Percentiles rank a stretch among this genome's conserved stretches.
Conservation (phyloP, 2,329 filamentous ascomycete genomes). For the Clarireedia paspali region DNA sequence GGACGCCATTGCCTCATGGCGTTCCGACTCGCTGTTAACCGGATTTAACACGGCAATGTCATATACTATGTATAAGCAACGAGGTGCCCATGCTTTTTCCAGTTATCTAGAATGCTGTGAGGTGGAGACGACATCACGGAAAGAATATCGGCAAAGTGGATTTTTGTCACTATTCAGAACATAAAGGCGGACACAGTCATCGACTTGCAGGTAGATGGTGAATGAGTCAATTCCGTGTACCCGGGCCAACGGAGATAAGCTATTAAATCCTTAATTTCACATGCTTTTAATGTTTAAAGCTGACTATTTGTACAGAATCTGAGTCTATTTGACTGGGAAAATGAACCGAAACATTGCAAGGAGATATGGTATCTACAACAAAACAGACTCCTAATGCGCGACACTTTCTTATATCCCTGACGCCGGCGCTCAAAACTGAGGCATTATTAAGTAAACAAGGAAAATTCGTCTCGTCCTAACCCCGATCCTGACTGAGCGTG, state of each 20-base stretch:
- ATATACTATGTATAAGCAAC: background rate
- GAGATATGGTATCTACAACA: constrained; percentile 14
- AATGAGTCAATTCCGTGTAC: background rate
- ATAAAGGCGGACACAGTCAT: too few species aligned
- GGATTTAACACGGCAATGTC: background rate
- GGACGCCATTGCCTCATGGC: background rate
- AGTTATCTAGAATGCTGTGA: background rate
- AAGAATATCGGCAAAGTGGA: background rate
- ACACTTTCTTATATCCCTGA: constrained; percentile 14
- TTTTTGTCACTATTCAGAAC: background rate
- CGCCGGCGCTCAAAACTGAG: constrained; percentile 24
- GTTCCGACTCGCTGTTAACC: background rate
- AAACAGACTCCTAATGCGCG: constrained; percentile 7
- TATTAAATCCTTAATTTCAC: too few species aligned
- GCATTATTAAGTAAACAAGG: constrained; percentile 6
- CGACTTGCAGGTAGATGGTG: background rate
- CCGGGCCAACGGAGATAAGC: too few species aligned
- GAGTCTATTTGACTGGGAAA: background rate
- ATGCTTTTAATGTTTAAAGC: too few species aligned
- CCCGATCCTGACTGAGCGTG: background rate
- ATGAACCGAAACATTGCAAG: background rate
- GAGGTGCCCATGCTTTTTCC: too few species aligned
- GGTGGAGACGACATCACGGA: background rate
- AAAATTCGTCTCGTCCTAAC: background rate
- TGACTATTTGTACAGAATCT: background rate